These are phyloP conservation scores for Phialophora verrucosa DNA, from an alignment of 2,329 filamentous ascomycete genomes.

Conservation along the genomic window DNA sequence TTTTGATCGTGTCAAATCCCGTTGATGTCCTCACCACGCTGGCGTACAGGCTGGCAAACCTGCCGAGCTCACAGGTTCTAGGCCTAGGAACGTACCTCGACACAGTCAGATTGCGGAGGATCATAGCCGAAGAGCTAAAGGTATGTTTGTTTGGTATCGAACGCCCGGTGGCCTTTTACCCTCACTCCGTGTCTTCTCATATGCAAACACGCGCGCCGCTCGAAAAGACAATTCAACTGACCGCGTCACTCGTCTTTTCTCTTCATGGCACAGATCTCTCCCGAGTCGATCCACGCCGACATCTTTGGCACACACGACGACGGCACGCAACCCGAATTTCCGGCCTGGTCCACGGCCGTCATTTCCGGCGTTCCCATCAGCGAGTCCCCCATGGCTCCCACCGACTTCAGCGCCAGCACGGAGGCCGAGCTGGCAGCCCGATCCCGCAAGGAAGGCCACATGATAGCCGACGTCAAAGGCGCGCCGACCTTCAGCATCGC, in stretches of 20 bases:
- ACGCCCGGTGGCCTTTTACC: no score
- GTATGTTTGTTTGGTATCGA: background rate
- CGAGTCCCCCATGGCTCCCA: background rate
- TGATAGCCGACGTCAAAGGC: background rate
- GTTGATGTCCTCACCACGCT: conserved; percentile 62
- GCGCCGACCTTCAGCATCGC: background rate
- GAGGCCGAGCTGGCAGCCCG: background rate
- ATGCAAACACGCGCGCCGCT: background rate
- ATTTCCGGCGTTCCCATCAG: background rate
- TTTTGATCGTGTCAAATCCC: conserved; percentile 60
- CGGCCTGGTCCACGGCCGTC: background rate
- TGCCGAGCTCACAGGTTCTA: background rate
- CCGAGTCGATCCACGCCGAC: background rate
- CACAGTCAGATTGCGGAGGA: background rate
- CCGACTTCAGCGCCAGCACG: background rate
- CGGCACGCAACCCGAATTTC: background rate
- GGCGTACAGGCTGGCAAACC: conserved; percentile 53
- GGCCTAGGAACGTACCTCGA: background rate
- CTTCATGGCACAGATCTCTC: background rate
- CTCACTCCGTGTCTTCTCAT: no score
- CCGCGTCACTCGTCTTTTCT: background rate
- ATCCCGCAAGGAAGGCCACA: background rate
- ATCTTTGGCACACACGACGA: background rate
- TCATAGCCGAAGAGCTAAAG: background rate
- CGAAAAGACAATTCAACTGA: background rate